Conservation (phyloP, 805 yeast genomes). For the Yarrowia deformans region DNA sequence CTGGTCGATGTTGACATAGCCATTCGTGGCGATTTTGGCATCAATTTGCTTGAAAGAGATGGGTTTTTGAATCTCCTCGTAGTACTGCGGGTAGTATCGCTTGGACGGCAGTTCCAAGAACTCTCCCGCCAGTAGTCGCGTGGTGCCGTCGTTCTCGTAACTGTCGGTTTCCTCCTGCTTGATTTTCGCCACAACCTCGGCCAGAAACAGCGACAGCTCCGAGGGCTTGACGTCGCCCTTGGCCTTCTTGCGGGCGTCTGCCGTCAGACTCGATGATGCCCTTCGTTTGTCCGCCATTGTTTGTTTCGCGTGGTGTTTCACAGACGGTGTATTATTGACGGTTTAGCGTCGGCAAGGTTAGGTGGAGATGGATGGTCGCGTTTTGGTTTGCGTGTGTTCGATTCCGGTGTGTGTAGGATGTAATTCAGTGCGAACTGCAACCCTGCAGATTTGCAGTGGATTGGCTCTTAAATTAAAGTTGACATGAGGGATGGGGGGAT, state of each 20-base stretch:
- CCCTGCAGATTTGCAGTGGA: no score
- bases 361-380: conserved; percentile 2
- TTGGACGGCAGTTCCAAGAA: conserved; percentile 77
- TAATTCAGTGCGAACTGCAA: no score
- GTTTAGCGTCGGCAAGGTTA: background rate
- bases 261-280: conserved; percentile 30
- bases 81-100: conserved; percentile 81
- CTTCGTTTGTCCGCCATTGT: conserved; percentile 32
- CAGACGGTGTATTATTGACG: no score
- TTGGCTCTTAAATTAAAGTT: background rate
- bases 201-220: conserved; percentile 9
- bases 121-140: conserved; percentile 53
- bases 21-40: conserved; percentile 54
- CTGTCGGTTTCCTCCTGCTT: conserved; percentile 23
- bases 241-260: conserved; percentile 19
- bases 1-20: conserved; percentile 51
- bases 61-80: conserved; percentile 67
- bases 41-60: conserved; percentile 74
- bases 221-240: conserved; percentile 21
- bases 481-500: background rate
- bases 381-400: background rate
- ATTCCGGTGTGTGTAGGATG: background rate
- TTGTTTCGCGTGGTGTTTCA: no score
- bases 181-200: conserved; percentile 15
- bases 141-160: conserved; percentile 25